Conservation (phyloP, 441 rosid species). For the Populus hybrid region DNA sequence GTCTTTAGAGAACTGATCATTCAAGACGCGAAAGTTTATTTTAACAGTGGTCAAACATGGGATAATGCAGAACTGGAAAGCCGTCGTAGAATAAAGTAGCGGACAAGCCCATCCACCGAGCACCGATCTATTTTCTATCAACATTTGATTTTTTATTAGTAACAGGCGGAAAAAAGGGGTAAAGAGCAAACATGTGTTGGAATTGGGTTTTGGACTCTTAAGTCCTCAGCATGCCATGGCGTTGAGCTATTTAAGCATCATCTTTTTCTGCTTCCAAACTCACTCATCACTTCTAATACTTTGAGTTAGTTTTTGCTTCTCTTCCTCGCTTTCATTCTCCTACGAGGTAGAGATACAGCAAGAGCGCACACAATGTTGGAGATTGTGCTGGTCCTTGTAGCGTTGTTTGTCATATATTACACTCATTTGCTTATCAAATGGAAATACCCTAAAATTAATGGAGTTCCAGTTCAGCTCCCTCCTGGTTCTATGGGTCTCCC, state of each 20-base stretch:
- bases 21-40: not conserved
- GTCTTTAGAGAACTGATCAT: not conserved
- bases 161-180: not conserved
- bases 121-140: not conserved
- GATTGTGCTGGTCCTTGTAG: constrained; percentile 24
- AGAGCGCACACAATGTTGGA: not conserved
- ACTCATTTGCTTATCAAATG: constrained; percentile 38
- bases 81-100: not conserved
- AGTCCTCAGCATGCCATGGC: not conserved
- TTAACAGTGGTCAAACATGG: not conserved
- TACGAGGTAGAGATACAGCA: not conserved
- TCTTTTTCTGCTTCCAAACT: not conserved
- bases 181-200: not conserved
- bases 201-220: not conserved
- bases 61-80: not conserved
- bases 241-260: not conserved
- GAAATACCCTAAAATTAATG: constrained; percentile 48
- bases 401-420: constrained; percentile 29
- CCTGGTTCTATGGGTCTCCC: constrained; percentile 66
- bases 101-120: not conserved
- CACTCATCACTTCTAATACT: not conserved
- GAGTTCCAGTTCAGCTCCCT: constrained; percentile 32
- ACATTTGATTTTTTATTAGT: not conserved
- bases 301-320: not conserved
- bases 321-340: not conserved